These are phyloP conservation scores for Aspergillus unguis DNA, from an alignment of 2,329 filamentous ascomycete genomes.

Conservation along the genomic window DNA sequence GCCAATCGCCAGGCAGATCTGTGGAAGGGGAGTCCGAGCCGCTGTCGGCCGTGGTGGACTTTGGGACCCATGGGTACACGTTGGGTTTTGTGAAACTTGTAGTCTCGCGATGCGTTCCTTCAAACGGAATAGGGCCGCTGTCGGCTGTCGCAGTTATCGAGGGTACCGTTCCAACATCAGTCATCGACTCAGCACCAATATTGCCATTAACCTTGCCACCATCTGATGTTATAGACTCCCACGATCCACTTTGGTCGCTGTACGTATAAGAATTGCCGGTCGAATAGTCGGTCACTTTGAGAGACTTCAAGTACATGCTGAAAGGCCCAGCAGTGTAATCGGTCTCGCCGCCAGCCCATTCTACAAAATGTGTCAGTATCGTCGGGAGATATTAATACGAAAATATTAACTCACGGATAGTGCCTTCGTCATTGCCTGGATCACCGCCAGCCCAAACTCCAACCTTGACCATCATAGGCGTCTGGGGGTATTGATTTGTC, in stretches of 20 bases:
- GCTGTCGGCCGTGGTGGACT: constrained; percentile 38
- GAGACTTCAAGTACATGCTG: constrained; percentile 74
- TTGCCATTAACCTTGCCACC: constrained; percentile 72
- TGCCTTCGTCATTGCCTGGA: constrained; percentile 71
- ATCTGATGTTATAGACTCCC: constrained; percentile 77
- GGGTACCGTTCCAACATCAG: constrained; percentile 52
- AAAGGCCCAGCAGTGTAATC: constrained; percentile 82
- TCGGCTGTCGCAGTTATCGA: constrained; percentile 60
- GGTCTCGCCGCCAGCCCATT: constrained; percentile 83
- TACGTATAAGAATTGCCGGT: constrained; percentile 84
- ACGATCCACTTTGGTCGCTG: constrained; percentile 70
- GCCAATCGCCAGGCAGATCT: constrained; percentile 73
- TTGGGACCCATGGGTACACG: constrained; percentile 66
- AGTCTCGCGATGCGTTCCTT: constrained; percentile 46
- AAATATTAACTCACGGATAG: constrained; percentile 56
- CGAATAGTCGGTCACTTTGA: constrained; percentile 85
- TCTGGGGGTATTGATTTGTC: constrained; percentile 78
- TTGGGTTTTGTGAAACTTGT: constrained; percentile 55
- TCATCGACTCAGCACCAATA: constrained; percentile 41
- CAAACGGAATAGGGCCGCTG: constrained; percentile 65
- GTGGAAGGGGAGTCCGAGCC: constrained; percentile 47
- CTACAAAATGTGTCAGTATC: constrained; percentile 26
- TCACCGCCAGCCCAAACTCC: constrained; percentile 93
- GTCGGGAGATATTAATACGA: constrained; percentile 3
- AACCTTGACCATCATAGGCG: constrained; percentile 91